Percentiles rank a stretch among this genome's conserved stretches.
phyloP scores from a whole-genome alignment of 352 stramenopile genomes.

The Globisporangium solare region DNA sequence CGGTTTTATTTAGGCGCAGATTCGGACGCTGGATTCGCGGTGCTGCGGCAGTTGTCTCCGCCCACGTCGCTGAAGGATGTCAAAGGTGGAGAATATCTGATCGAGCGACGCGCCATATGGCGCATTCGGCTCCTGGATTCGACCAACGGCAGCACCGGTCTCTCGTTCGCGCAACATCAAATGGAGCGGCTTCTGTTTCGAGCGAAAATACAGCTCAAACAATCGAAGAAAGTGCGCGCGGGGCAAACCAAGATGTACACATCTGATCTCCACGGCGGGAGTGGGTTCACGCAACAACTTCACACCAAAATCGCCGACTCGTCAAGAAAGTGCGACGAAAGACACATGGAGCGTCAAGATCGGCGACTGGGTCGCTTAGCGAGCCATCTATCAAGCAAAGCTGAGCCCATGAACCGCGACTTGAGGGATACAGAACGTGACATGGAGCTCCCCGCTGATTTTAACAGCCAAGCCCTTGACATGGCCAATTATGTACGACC shows the following conservation, averaged over 20 bases:
- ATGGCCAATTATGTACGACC: background rate
- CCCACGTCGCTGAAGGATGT: conserved; percentile 24
- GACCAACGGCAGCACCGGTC: conserved; percentile 51
- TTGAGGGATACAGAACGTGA: conserved; percentile 1
- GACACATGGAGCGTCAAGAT: conserved; percentile 38
- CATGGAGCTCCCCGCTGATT: conserved; percentile 12
- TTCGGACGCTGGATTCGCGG: conserved; percentile 50
- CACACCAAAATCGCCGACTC: conserved; percentile 40
- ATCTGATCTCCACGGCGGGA: conserved; percentile 38
- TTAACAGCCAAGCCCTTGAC: background rate
- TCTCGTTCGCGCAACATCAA: conserved; percentile 72
- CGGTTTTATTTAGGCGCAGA: conserved; percentile 81
- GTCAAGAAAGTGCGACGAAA: conserved; percentile 40
- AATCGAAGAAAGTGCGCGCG: conserved; percentile 64
- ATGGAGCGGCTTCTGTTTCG: conserved; percentile 72
- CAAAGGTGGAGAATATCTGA: conserved; percentile 58
- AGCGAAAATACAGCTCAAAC: conserved; percentile 72
- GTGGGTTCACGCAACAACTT: conserved; percentile 46
- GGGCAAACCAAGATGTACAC: conserved; percentile 47
- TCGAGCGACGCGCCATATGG: conserved; percentile 65
- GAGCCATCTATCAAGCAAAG: conserved; percentile 37
- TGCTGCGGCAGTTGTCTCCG: conserved; percentile 56
- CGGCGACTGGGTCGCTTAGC: conserved; percentile 33
- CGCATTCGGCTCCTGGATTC: conserved; percentile 66
- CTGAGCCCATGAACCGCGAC: conserved; percentile 33